A percentile compares a stretch with the other conserved stretches of the same genome.
phyloP scores from a whole-genome alignment of 75 land plant species.

The Selaginella tamariscina region DNA sequence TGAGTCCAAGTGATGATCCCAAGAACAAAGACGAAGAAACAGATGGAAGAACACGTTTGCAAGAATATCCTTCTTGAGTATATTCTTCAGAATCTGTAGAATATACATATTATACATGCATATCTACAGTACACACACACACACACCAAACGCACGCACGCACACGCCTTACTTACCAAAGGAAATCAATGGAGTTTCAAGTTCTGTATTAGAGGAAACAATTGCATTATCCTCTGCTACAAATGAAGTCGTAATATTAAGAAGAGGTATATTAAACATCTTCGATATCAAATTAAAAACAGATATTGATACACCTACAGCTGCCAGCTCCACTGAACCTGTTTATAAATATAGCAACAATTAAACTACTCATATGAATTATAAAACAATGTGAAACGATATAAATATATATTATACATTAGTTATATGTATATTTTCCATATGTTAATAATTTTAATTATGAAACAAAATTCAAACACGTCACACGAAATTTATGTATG shows the following conservation, averaged over 20 bases:
- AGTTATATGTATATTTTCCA: no score
- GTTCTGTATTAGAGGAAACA: neutral
- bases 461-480: no score
- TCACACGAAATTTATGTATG: no score
- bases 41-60: conserved; percentile 33
- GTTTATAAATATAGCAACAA: conserved; percentile 7
- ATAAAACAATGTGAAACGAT: no score
- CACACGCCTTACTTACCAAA: no score
- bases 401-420: no score
- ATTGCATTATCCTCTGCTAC: conserved; percentile 82
- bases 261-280: conserved; percentile 81
- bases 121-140: no score
- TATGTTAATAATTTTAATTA: no score
- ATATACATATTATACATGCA: no score
- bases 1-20: conserved; percentile 50
- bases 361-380: neutral
- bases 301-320: conserved; percentile 90
- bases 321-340: conserved; percentile 89
- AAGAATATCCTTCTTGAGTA: neutral
- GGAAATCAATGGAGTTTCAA: no score
- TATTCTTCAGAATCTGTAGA: no score
- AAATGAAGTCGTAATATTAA: conserved; percentile 91
- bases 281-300: conserved; percentile 86
- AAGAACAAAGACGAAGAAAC: conserved; percentile 64
- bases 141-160: no score